These are phyloP conservation scores for Peterozyma toletana DNA, from an alignment of 805 yeast genomes.

Conservation along the genomic window DNA sequence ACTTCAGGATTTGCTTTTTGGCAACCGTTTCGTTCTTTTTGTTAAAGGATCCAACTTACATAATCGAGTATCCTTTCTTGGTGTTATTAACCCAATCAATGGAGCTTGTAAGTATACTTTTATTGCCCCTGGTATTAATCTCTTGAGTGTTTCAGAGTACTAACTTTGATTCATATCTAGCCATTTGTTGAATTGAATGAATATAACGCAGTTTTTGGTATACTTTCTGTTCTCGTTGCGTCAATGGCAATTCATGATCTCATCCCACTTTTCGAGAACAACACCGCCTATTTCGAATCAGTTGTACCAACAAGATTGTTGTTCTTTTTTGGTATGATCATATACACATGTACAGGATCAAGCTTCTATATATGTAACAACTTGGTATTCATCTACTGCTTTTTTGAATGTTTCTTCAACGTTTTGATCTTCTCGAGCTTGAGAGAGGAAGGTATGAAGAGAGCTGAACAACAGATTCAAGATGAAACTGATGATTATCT, in stretches of 20 bases:
- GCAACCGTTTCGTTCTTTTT: constrained; percentile 36
- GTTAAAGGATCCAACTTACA: constrained; percentile 36
- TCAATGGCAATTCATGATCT: constrained; percentile 44
- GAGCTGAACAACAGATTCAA: constrained; percentile 29
- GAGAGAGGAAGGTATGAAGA: constrained; percentile 53
- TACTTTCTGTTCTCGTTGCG: constrained; percentile 37
- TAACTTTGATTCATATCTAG: not conserved
- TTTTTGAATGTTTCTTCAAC: constrained; percentile 65
- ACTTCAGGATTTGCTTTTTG: constrained; percentile 38
- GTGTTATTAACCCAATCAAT: constrained; percentile 54
- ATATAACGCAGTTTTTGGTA: constrained; percentile 31
- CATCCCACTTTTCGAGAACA: constrained; percentile 45
- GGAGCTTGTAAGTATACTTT: constrained; percentile 31
- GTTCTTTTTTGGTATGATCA: constrained; percentile 40
- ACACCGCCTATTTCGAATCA: constrained; percentile 45
- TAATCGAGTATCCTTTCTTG: constrained; percentile 38
- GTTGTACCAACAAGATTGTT: constrained; percentile 52
- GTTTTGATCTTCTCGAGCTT: constrained; percentile 54
- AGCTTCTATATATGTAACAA: constrained; percentile 49
- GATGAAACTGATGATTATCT: constrained; percentile 11
- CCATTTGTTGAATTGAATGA: constrained; percentile 24
- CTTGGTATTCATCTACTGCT: constrained; percentile 50
- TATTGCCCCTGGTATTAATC: not conserved
- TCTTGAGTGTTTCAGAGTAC: too few species aligned
- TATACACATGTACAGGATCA: constrained; percentile 39